Base-by-base conservation (phyloP, 164 flowering plant genomes). In the Nymphaea thermarum region DNA sequence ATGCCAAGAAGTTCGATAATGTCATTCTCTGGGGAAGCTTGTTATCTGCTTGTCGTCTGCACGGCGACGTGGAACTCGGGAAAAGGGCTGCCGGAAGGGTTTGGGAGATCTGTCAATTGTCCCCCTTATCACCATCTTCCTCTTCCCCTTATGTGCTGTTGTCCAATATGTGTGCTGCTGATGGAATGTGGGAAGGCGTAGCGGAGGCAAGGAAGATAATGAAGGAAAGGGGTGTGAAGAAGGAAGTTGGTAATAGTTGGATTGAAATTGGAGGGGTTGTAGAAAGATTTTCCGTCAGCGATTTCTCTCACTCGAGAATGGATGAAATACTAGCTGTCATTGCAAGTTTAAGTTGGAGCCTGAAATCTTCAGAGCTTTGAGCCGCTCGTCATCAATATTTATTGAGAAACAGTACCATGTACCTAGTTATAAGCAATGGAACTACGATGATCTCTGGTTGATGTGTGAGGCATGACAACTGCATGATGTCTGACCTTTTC, bases 131-230 rank as follows among this genome's bases (percentile, higher is more conserved):
- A 16, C 88, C 85, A 3, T 68, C 60, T 60, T 76, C 83, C 4
- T 78, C 86, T 70, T 86, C 91, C 11, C 93, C 91, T 45, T 88
- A 78, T 82, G 90, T 88, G 62, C 67, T 87, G 51, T 67, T 90
- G 70, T 80, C 96, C 5, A 90, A 80, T 71, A 66, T 86, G 68
- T 90, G 82, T 80, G 91, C 96, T 67, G 76, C 79, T 4, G 87
- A 73, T 73, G 78, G 71, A 71, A 82, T 72, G 78, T 87, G 93
- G 96, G 80, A 73, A 57, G 74, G 70, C 74, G 96, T 83, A 65
- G 83, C 86, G 12, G 82, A 77, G 60, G 79, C 85, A 66, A 78
- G 93, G 73, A 84, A 78, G 75, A 72, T 78, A 85, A 64, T 90
- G 81, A 82, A 78, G 69, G 80, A 74, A 6, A 85, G 90, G 70